Conservation (phyloP, 345 rosid species). For the Syzygium jambos region DNA sequence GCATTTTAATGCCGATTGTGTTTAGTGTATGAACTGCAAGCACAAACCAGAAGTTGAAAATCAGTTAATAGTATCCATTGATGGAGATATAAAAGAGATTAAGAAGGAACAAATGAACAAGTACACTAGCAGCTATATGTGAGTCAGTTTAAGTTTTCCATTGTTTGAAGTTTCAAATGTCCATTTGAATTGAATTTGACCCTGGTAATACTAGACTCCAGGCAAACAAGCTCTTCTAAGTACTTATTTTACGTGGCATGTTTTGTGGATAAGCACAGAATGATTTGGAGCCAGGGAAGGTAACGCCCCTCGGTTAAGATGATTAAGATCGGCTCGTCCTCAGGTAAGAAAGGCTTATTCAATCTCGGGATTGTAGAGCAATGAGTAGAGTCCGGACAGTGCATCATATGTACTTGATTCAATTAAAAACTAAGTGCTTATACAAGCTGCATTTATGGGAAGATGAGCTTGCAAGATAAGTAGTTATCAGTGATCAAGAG, state of each 20-base stretch:
- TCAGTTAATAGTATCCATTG: background rate
- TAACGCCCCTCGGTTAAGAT: background rate
- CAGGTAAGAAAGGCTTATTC: background rate
- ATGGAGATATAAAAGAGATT: background rate
- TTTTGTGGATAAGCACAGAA: background rate
- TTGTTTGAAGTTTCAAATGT: background rate
- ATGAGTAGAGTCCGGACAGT: no score
- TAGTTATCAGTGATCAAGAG: no score
- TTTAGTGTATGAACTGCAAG: constrained; percentile 39
- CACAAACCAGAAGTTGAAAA: background rate
- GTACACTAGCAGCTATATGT: background rate
- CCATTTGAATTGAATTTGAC: no score
- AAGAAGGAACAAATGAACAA: background rate
- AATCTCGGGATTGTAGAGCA: background rate
- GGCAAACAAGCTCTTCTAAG: background rate
- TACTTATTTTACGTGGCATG: background rate
- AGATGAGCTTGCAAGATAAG: background rate
- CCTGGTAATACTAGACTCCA: background rate
- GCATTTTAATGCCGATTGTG: constrained; percentile 34
- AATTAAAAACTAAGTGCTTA: no score
- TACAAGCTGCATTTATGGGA: background rate
- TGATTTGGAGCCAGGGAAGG: background rate
- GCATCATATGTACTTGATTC: background rate
- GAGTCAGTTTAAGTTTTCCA: background rate
- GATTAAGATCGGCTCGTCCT: background rate